Base-by-base conservation (phyloP, 106 monocot species). In the Dioscorea alata region DNA sequence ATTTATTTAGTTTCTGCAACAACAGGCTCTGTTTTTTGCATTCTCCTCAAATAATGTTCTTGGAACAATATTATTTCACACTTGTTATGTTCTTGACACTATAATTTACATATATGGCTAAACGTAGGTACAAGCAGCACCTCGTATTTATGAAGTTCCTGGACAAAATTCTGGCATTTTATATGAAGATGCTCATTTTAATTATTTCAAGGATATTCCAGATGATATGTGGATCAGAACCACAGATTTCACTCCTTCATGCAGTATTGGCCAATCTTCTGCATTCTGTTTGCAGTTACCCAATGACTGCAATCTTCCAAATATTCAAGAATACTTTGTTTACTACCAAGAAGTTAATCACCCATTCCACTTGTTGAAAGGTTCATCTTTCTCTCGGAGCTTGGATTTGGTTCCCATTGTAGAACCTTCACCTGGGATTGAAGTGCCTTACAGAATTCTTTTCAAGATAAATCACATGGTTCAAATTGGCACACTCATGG, bases 181-280 rank as follows among this genome's bases (percentile, higher is more conserved):
- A 16, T 63, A 57, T 61, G 87, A 85, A 23, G 68, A 78, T 69
- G 71, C 73, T 58, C 1, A 2, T 19, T 71, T 61, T 18, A 74
- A 91, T 66, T 91, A 78, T 76, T 95, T 71, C 49, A 81, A 71
- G 70, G 74, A 86, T 42, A 1, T 8, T 18, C 70, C 57, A 33
- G 95, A 91, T 78, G 91, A 95, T 48, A 73, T 78, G 33, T 96
- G 96, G 91, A 48, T 82, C 25, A 91, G 96, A 80, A 80, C 96
- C 58, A 89, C 74, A 31, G 96, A 96, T 74, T 96, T 96, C 57
- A 84, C 88, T 52, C 73, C 86, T 67, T 73, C 61, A 8, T 69
- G 74, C 72, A 76, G 74, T 65, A 86, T 96, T 6, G 96, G 96
- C 13, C 88, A 92, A 75, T 90, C 91, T 71, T 81, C 74, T 69